A percentile compares a stretch with the other conserved stretches of the same genome.
phyloP scores from a whole-genome alignment of 495 filamentous ascomycete species.

The Aspergillus kassunensis region DNA sequence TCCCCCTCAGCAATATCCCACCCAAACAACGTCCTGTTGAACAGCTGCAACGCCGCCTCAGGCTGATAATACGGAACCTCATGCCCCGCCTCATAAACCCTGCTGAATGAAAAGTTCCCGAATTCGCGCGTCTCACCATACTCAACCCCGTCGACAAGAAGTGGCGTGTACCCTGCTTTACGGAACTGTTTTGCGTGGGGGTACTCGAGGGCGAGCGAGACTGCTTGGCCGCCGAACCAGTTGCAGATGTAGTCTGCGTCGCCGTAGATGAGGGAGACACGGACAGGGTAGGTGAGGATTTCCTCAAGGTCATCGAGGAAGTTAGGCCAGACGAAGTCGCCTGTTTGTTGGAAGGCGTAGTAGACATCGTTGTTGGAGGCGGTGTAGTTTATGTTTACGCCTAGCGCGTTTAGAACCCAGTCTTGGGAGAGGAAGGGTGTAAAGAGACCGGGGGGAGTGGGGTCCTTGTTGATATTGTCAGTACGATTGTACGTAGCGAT shows the following conservation, averaged over 20 bases:
- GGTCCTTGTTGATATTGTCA: no score
- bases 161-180: slow-evolving; percentile 43
- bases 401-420: slow-evolving; percentile 56
- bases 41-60: slow-evolving; percentile 46
- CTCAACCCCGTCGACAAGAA: slow-evolving; percentile 37
- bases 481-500: no score
- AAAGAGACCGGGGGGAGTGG: slow-evolving; percentile 59
- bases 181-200: slow-evolving; percentile 36
- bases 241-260: slow-evolving; percentile 57
- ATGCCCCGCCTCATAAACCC: slow-evolving; percentile 57
- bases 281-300: slow-evolving; percentile 50
- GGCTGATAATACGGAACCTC: slow-evolving; percentile 58
- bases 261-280: slow-evolving; percentile 66
- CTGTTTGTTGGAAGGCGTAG: slow-evolving; percentile 52
- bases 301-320: slow-evolving; percentile 51
- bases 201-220: slow-evolving; percentile 39
- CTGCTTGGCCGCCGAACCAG: slow-evolving; percentile 41
- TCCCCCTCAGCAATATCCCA: slow-evolving; percentile 53
- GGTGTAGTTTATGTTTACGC: slow-evolving; percentile 65
- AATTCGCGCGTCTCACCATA: slow-evolving; percentile 51
- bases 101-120: slow-evolving; percentile 53
- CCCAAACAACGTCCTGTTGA: slow-evolving; percentile 49
- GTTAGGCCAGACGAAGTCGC: slow-evolving; percentile 45
- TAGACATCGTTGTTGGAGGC: slow-evolving; percentile 44
- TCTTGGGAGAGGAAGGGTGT: slow-evolving; percentile 58